A percentile compares a stretch with the other conserved stretches of the same genome.
Evolutionary conservation across 2,329 filamentous ascomycete species (phyloP).

Genomic region (Talaromyces atroroseus): DNA sequence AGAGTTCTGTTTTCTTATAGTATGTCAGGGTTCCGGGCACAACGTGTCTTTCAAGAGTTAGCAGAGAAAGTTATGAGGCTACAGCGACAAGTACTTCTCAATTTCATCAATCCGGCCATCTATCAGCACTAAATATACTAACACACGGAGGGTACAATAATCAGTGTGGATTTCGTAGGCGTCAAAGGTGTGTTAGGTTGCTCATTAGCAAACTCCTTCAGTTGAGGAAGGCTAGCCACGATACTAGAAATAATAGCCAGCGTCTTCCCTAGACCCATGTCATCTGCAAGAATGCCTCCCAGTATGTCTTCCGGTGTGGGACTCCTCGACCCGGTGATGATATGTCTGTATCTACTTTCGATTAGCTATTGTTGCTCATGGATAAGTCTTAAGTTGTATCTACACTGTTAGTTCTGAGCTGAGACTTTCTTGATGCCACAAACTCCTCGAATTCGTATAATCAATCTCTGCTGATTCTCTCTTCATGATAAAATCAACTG

Average conservation of each 20-base stretch:
- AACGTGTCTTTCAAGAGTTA: neutral
- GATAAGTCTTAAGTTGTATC: neutral
- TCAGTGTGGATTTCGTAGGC: neutral
- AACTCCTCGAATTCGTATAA: neutral
- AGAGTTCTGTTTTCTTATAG: neutral
- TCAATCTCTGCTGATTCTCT: neutral
- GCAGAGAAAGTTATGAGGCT: neutral
- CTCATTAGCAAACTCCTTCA: neutral
- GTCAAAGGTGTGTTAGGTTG: neutral
- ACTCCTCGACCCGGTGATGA: neutral
- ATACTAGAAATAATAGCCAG: constrained; percentile 27
- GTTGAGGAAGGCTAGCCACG: neutral
- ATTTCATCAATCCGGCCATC: neutral
- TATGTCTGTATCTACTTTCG: neutral
- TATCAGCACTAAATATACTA: neutral
- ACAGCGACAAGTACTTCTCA: neutral
- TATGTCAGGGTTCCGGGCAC: neutral
- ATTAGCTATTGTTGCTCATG: neutral
- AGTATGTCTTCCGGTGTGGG: constrained; percentile 77
- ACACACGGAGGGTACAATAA: neutral
- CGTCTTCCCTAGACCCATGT: constrained; percentile 98
- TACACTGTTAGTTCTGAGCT: neutral
- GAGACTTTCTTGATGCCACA: neutral
- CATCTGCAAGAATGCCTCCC: constrained; percentile 93
- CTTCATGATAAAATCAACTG: neutral